Evolutionary conservation across 73 alveolate species (phyloP).

Genomic region (Uronychia setigera): DNA sequence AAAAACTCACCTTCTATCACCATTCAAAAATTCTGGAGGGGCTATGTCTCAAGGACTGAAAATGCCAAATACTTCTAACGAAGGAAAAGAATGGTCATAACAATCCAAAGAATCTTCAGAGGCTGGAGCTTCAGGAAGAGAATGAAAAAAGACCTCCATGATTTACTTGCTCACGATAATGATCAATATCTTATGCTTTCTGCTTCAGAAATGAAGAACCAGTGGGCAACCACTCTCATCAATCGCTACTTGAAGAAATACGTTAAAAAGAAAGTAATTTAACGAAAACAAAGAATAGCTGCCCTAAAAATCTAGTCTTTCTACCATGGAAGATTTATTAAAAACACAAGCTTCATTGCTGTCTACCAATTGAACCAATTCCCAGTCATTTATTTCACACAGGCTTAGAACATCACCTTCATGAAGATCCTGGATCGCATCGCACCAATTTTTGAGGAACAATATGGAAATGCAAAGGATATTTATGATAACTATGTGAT

Average conservation of each 20-base stretch:
- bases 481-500: neutral
- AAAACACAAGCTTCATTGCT: slow-evolving; percentile 22
- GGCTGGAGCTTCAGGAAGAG: slow-evolving; percentile 47
- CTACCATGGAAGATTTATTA: slow-evolving; percentile 24
- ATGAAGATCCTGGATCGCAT: slow-evolving; percentile 11
- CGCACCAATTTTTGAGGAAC: slow-evolving; percentile 29
- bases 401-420: slow-evolving; percentile 34
- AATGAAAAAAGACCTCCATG: slow-evolving; percentile 45
- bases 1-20: slow-evolving; percentile 45
- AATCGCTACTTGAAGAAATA: slow-evolving; percentile 6
- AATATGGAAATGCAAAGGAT: neutral
- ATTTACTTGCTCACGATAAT: slow-evolving; percentile 29
- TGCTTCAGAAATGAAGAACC: slow-evolving; percentile 18
- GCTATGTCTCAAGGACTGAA: slow-evolving; percentile 32
- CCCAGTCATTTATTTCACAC: slow-evolving; percentile 30
- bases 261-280: neutral
- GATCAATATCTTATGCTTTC: slow-evolving; percentile 24
- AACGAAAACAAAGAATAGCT: neutral
- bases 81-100: slow-evolving; percentile 35
- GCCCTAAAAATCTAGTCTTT: slow-evolving; percentile 19
- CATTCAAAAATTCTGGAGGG: slow-evolving; percentile 48
- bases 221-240: slow-evolving; percentile 10
- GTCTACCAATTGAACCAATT: slow-evolving; percentile 13
- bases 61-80: slow-evolving; percentile 16
- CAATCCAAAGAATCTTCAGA: slow-evolving; percentile 46